Conservation (phyloP, 2,329 filamentous ascomycete genomes). For the Ophiostoma triangulosporum region DNA sequence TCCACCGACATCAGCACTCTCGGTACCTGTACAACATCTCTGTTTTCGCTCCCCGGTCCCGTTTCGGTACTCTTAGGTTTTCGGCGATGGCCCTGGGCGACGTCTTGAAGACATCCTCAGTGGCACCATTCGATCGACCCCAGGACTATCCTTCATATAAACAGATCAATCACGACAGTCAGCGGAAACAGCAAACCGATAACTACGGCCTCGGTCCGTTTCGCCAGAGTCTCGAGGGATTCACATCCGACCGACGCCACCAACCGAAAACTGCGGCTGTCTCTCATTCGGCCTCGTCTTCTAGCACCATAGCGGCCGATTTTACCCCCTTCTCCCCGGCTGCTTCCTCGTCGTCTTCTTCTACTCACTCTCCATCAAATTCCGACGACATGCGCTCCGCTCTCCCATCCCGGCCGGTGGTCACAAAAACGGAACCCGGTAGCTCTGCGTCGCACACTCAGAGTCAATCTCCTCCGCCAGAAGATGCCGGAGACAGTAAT, state of each 20-base stretch:
- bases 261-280: background rate
- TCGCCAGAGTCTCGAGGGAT: conserved; percentile 7
- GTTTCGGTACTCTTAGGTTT: background rate
- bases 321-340: background rate
- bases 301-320: background rate
- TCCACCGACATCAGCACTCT: background rate
- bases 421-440: conserved; percentile 11
- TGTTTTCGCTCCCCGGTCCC: background rate
- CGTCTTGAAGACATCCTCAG: conserved; percentile 12
- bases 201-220: conserved; percentile 3
- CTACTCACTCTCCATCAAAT: background rate
- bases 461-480: conserved; percentile 16
- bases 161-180: background rate
- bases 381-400: conserved; percentile 13
- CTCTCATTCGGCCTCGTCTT: background rate
- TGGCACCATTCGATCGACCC: conserved; percentile 9
- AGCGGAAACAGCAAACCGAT: background rate
- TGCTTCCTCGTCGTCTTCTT: background rate
- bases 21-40: background rate
- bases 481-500: conserved; percentile 13
- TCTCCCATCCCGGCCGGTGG: conserved; percentile 17
- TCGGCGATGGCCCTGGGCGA: conserved; percentile 15
- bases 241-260: background rate
- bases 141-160: background rate
- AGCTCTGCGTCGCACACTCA: conserved; percentile 7